Evolutionary conservation across 331 rosid genomes (phyloP).

Genomic region (Saraca asoca): DNA sequence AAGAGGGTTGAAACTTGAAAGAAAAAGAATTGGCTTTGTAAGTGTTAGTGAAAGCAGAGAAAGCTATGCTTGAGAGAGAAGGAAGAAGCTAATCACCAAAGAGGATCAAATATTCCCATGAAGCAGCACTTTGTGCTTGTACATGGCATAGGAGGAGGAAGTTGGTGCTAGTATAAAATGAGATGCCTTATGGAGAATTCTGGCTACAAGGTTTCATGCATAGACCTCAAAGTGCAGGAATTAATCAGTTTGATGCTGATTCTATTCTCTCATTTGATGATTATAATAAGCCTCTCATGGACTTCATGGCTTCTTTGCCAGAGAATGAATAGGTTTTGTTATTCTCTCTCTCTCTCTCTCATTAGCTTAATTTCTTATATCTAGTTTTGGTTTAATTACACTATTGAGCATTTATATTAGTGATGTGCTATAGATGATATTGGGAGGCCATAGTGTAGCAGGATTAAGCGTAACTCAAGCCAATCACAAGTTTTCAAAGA

Average conservation of each 20-base stretch:
- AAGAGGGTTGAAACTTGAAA: too few species aligned
- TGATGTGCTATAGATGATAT: conserved; percentile 55
- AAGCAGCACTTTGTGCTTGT: conserved; percentile 78
- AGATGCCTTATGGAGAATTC: conserved; percentile 81
- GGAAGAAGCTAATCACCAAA: conserved; percentile 27
- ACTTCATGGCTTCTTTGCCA: conserved; percentile 63
- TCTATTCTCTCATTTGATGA: conserved; percentile 63
- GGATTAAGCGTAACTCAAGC: conserved; percentile 73
- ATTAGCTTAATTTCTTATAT: conserved; percentile 19
- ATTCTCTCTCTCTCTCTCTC: neutral
- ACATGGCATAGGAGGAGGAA: conserved; percentile 74
- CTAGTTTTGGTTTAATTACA: neutral
- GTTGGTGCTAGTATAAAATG: conserved; percentile 94
- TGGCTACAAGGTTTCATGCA: conserved; percentile 66
- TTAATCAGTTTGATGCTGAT: conserved; percentile 56
- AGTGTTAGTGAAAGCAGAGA: conserved; percentile 30
- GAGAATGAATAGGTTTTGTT: conserved; percentile 64
- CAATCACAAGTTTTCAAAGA: conserved; percentile 60
- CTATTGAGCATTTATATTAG: too few species aligned
- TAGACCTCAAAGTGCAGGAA: conserved; percentile 78
- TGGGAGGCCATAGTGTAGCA: conserved; percentile 95
- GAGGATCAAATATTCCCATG: conserved; percentile 12
- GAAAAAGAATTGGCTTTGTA: neutral
- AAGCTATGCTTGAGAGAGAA: conserved; percentile 34
- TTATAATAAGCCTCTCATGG: conserved; percentile 70